Percentiles rank a stretch among this genome's conserved stretches.
Conservation (phyloP, 495 filamentous ascomycete species). For the Glarea lozoyensis region DNA sequence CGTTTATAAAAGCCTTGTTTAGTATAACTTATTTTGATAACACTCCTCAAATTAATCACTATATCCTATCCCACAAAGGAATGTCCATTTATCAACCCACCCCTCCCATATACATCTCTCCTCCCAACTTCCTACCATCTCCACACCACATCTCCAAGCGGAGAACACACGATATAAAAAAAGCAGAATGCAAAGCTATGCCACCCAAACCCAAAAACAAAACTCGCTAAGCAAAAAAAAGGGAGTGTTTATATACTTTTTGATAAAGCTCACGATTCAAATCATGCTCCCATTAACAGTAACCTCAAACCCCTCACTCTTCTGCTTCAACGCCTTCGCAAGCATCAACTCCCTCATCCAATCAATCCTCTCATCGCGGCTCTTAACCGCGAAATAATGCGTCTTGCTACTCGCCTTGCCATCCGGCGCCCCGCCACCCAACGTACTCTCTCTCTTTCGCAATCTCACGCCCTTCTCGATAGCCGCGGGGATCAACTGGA, state of each 20-base stretch:
- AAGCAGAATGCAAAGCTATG: too few relatives aligned
- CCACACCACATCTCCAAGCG: too few relatives aligned
- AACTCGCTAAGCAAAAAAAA: too few relatives aligned
- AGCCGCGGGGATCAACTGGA: slow-evolving; percentile 81
- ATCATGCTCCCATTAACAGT: slow-evolving; percentile 76
- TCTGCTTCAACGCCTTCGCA: slow-evolving; percentile 77
- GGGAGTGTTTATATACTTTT: too few relatives aligned
- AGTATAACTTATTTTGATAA: neutral
- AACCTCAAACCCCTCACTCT: slow-evolving; percentile 71
- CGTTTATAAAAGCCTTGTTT: too few relatives aligned
- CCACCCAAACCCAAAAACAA: too few relatives aligned
- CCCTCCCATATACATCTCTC: too few relatives aligned
- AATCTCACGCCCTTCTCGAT: slow-evolving; percentile 34
- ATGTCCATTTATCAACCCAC: slow-evolving; percentile 6
- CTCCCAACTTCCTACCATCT: too few relatives aligned
- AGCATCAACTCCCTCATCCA: slow-evolving; percentile 99
- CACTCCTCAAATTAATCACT: neutral
- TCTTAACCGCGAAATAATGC: slow-evolving; percentile 90
- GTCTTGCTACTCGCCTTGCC: slow-evolving; percentile 54
- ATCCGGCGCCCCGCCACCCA: slow-evolving; percentile 36
- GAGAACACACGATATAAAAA: too few relatives aligned
- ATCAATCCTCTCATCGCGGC: slow-evolving; percentile 82
- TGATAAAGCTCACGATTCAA: slow-evolving; percentile 26
- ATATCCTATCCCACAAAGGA: slow-evolving; percentile 6
- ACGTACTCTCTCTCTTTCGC: slow-evolving; percentile 35